Base-by-base conservation (phyloP, 192 early-diverging fungal genomes). In the Mortierella antarctica region DNA sequence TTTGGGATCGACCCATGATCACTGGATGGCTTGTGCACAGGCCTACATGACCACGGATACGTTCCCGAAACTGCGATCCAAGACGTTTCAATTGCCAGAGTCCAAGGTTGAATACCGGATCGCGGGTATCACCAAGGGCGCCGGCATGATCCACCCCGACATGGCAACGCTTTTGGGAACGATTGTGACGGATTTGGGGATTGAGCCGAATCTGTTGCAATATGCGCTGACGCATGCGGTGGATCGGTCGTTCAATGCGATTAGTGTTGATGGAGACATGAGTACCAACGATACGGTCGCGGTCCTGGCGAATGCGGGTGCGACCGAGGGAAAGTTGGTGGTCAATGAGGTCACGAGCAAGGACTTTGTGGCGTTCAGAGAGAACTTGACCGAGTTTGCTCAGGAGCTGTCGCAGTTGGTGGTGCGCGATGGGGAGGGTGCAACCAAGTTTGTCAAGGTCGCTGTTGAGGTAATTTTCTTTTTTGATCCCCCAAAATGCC, bases 11-110 rank as follows among this genome's bases (percentile, higher is more conserved):
- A 65, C 76, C 6, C 96, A 96, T 60, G 89, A 91, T 3, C 81
- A 83, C 49, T 98, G 96, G 97, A 86, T 95, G 77, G 74, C 83
- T 12, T 94, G 92, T 20, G 93, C 96, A 6, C 86, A 92, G 62
- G 95, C 93, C 0, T 93, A 95, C 74, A 99, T 99, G 97, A 99
- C 97, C 0, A 99, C 97, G 0, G 97, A 99, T 74, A 98, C 96
- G 8, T 98, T 99, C 72, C 96, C 97, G 15, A 99, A 99, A 73
- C 83, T 98, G 50, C 73, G 88, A n/a, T 93, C 92, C 40, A 82
- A 86, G 45, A 67, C 86, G 48, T 88, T 86, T 67, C 66, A 57
- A 7, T 59, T 92, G 40, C 83, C 91, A 0, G 74, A 74, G 23
- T 81, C 76, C 18, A 88, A 85, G 15, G 64, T 73, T 12, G 64